Conservation (phyloP, 1,139 yeast genomes). For the Candida tetrigidarum region DNA sequence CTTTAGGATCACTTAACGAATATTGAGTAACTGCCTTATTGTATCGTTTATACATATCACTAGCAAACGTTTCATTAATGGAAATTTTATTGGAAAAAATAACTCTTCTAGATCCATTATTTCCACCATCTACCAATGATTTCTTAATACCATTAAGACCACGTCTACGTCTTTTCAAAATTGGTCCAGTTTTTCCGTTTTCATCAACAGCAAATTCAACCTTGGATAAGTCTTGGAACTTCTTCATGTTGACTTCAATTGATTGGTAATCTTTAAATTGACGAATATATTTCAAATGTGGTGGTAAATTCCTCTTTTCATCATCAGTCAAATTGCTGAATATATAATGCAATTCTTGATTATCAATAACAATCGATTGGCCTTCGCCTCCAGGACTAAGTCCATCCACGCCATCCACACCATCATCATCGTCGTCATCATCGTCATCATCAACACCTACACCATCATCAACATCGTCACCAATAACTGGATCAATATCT, state of each 20-base stretch:
- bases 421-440: too few species aligned
- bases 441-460: too few species aligned
- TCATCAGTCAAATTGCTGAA: constrained; percentile 31
- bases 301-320: constrained; percentile 37
- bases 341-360: constrained; percentile 33
- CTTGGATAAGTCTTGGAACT: constrained; percentile 31
- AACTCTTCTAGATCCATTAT: constrained; percentile 29
- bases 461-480: too few species aligned
- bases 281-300: constrained; percentile 41
- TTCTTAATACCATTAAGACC: neutral
- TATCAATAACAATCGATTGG: constrained; percentile 22
- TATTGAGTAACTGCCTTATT: constrained; percentile 57
- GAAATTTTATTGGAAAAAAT: constrained; percentile 47
- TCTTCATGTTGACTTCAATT: constrained; percentile 36
- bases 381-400: constrained; percentile 2
- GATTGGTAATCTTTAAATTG: constrained; percentile 44
- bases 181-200: constrained; percentile 8
- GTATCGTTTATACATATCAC: constrained; percentile 52
- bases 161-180: constrained; percentile 9
- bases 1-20: constrained; percentile 48
- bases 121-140: neutral
- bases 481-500: constrained; percentile 7
- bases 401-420: too few species aligned
- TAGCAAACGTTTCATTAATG: constrained; percentile 52
- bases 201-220: constrained; percentile 1